phyloP scores from a whole-genome alignment of 176 grass and related monocot genomes.

The Oryza coarctata region DNA sequence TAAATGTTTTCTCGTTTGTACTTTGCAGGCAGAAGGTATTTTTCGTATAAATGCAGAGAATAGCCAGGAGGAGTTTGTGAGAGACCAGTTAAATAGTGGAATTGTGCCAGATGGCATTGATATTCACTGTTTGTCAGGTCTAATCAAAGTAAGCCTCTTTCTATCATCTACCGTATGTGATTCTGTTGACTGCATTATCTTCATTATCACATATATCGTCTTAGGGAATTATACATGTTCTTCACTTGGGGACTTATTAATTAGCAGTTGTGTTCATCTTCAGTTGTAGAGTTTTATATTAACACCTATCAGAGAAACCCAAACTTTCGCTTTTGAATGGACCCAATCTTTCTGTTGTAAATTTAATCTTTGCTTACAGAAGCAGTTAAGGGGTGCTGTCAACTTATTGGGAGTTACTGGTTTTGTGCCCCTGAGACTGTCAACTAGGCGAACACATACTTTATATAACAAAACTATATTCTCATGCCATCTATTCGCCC shows the following conservation, averaged over 20 bases:
- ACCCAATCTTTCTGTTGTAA: conserved; percentile 1
- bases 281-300: neutral
- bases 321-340: neutral
- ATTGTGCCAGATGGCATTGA: conserved; percentile 70
- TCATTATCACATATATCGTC: neutral
- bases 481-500: conserved; percentile 16
- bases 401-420: conserved; percentile 11
- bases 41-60: conserved; percentile 80
- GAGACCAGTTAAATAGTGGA: conserved; percentile 71
- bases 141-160: conserved; percentile 63
- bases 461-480: neutral
- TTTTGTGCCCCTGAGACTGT: conserved; percentile 19
- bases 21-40: conserved; percentile 74
- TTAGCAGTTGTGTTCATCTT: conserved; percentile 26
- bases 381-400: neutral
- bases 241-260: neutral
- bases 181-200: neutral
- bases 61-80: conserved; percentile 67
- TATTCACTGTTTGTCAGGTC: conserved; percentile 73
- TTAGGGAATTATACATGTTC: neutral
- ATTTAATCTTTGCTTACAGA: conserved; percentile 21
- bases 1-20: neutral
- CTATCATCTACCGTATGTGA: conserved; percentile 1
- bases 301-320: conserved; percentile 11
- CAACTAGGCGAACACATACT: neutral